These are phyloP conservation scores for Fusarium bactridioides DNA, from an alignment of 2,329 filamentous ascomycete genomes.

Conservation along the genomic window DNA sequence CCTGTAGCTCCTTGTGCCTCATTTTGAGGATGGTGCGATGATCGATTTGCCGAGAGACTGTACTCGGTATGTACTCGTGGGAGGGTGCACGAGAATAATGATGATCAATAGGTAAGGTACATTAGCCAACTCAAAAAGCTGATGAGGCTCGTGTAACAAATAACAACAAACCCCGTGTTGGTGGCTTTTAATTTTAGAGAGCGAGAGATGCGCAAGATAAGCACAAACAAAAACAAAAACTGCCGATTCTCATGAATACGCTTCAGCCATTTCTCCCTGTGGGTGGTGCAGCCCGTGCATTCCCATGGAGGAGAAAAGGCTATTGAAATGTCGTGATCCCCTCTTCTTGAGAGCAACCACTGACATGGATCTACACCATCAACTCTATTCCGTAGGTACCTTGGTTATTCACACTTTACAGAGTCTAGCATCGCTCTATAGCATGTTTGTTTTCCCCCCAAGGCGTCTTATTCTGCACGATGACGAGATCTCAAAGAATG, in stretches of 20 bases:
- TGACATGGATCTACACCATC: slow-evolving; percentile 16
- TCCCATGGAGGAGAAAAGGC: not conserved
- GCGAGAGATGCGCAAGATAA: slow-evolving; percentile 1
- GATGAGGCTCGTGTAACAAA: slow-evolving; percentile 1
- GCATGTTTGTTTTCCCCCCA: not conserved
- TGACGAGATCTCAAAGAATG: slow-evolving; percentile 28
- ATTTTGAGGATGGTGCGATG: slow-evolving; percentile 21
- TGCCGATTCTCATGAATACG: slow-evolving; percentile 1
- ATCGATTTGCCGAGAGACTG: not conserved
- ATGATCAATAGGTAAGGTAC: not conserved
- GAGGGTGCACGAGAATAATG: not conserved
- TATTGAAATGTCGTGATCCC: not conserved
- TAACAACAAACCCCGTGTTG: not conserved
- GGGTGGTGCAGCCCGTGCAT: slow-evolving; percentile 2
- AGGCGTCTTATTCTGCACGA: slow-evolving; percentile 22
- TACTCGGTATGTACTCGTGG: not conserved
- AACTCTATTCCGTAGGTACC: not conserved
- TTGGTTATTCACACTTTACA: not conserved
- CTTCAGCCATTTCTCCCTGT: not conserved
- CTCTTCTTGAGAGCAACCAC: not conserved
- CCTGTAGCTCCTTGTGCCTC: slow-evolving; percentile 26
- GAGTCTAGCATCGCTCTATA: not conserved
- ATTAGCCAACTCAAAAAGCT: not conserved
- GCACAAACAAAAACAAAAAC: not conserved
- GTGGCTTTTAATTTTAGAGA: slow-evolving; percentile 2